A percentile compares a stretch with the other conserved stretches of the same genome.
Evolutionary conservation across 768 basidiomycete species (phyloP).

Genomic region (Boletus subparvulus): DNA sequence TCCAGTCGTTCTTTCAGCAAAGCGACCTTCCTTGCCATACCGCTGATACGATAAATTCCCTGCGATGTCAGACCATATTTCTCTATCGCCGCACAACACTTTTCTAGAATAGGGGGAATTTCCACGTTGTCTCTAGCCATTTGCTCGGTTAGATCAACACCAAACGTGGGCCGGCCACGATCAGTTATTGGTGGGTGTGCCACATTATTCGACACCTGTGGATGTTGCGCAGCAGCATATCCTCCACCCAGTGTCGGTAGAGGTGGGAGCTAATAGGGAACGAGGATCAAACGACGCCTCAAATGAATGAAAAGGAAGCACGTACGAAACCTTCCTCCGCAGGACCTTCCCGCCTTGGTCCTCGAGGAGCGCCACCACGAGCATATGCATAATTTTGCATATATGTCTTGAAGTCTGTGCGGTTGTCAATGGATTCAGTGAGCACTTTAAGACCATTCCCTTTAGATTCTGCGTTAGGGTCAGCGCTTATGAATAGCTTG

Average conservation of each 20-base stretch:
- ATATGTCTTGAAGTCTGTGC: constrained; percentile 90
- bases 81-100: constrained; percentile 91
- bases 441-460: constrained; percentile 79
- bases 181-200: constrained; percentile 43
- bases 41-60: constrained; percentile 93
- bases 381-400: constrained; percentile 98
- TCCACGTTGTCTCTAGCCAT: constrained; percentile 90
- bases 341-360: constrained; percentile 87
- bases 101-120: constrained; percentile 81
- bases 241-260: constrained; percentile 45
- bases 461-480: constrained; percentile 21
- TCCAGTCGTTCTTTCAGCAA: constrained; percentile 83
- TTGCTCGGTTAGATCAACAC: constrained; percentile 89
- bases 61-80: constrained; percentile 78
- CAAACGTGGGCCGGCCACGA: constrained; percentile 82
- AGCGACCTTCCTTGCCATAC: constrained; percentile 83
- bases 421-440: constrained; percentile 90
- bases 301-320: constrained; percentile 19
- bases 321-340: constrained; percentile 91
- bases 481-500: neutral
- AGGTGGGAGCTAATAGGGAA: constrained; percentile 54
- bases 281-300: constrained; percentile 1
- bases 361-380: constrained; percentile 61
- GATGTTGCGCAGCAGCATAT: constrained; percentile 28
- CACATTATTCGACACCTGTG: constrained; percentile 26